These are phyloP conservation scores for Apiospora phragmitis DNA, from an alignment of 2,329 filamentous ascomycete genomes.

Conservation along the genomic window DNA sequence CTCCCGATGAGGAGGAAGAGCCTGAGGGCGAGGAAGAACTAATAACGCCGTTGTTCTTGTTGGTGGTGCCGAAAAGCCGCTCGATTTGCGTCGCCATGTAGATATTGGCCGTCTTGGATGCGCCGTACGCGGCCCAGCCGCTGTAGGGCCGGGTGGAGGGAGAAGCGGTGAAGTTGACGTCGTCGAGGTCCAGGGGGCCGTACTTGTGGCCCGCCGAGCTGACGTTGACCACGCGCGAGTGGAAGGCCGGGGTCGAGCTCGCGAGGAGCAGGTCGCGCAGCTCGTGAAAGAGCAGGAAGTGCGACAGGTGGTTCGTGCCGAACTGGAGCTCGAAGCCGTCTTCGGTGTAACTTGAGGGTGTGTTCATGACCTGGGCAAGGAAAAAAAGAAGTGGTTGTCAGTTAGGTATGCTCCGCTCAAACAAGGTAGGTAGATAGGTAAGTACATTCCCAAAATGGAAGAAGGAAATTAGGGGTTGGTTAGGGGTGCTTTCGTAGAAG, in stretches of 20 bases:
- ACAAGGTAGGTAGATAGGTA: neutral
- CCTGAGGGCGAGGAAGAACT: neutral
- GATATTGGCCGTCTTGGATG: slow-evolving; percentile 43
- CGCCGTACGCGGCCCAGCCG: slow-evolving; percentile 41
- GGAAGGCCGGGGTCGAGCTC: slow-evolving; percentile 30
- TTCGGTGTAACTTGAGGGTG: neutral
- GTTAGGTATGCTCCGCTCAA: neutral
- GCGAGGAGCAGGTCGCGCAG: slow-evolving; percentile 20
- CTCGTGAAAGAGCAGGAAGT: slow-evolving; percentile 9
- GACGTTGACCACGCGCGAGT: slow-evolving; percentile 20
- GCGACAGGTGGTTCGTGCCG: slow-evolving; percentile 11
- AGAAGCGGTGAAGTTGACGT: slow-evolving; percentile 21
- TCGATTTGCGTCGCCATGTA: slow-evolving; percentile 49
- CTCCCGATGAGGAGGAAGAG: neutral
- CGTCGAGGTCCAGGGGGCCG: slow-evolving; percentile 14
- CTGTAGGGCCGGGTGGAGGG: slow-evolving; percentile 21
- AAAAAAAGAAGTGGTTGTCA: slow-evolving; percentile 21
- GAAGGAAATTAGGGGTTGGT: neutral
- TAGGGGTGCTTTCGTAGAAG: neutral
- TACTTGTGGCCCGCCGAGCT: slow-evolving; percentile 15
- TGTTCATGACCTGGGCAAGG: slow-evolving; percentile 19
- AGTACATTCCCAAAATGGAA: neutral
- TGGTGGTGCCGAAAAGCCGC: slow-evolving; percentile 37
- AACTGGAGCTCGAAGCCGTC: slow-evolving; percentile 11
- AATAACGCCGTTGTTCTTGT: no score